These are phyloP conservation scores for Eutrema yunnanense DNA, from an alignment of 345 rosid genomes.

Conservation along the genomic window DNA sequence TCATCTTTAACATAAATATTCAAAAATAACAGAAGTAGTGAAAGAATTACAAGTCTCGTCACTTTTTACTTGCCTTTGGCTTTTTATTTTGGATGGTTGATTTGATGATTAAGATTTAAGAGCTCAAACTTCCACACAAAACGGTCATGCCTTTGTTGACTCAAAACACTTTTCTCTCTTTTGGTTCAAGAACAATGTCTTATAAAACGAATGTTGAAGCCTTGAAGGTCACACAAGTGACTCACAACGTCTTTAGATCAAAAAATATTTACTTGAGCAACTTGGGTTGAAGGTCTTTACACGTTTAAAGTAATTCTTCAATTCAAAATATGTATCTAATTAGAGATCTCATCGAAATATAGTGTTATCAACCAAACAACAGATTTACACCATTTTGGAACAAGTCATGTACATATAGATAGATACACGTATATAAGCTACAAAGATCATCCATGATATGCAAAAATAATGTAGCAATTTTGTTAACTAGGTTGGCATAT, in stretches of 20 bases:
- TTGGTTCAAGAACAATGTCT: background rate
- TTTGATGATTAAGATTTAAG: conserved; percentile 11
- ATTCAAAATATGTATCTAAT: background rate
- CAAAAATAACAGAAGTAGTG: background rate
- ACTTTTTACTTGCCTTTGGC: background rate
- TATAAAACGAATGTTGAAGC: too few species aligned
- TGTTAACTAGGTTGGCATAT: background rate
- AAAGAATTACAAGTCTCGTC: background rate
- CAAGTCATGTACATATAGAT: background rate
- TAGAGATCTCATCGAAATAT: conserved; percentile 4
- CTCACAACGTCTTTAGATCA: background rate
- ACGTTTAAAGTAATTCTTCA: too few species aligned
- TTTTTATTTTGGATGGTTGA: background rate
- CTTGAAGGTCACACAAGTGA: background rate
- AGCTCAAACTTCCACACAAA: conserved; percentile 24
- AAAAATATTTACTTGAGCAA: background rate
- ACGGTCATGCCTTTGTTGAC: conserved; percentile 24
- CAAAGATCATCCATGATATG: background rate
- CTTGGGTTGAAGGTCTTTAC: too few species aligned
- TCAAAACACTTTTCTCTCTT: conserved; percentile 4
- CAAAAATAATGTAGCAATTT: background rate
- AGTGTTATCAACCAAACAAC: background rate
- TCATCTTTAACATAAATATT: background rate
- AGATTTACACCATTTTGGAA: background rate
- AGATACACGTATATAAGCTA: background rate